Evolutionary conservation across 2,329 filamentous ascomycete species (phyloP), one percentile per base, ranked within the genome.

Genomic region (Clonostachys rhizophaga): DNA sequence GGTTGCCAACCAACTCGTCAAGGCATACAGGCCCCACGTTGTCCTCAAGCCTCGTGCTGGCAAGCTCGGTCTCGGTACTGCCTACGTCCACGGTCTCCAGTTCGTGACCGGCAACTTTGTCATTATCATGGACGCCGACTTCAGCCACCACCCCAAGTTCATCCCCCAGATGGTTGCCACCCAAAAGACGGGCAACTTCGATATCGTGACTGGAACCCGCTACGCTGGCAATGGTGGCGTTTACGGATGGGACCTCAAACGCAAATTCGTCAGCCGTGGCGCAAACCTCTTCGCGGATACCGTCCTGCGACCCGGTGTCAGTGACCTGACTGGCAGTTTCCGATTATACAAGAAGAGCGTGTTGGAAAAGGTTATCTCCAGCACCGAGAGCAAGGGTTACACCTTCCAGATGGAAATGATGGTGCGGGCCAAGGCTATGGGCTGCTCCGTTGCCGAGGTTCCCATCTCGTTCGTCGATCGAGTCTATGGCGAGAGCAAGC

Each of bases 331-430:
- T 34, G 94, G 94, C 43, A 92, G 87, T 65, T 99, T 97, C 72
- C 76, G 94, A 53, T 69, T 99, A 66, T 99, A 99, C 70, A 97
- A 95, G 84, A 91, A 87, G 72, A 74, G 76, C 50, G 89, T 96
- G 52, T 70, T 99, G 61, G 82, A 95, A 67, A 91, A 89, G 76
- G 90, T 50, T 49, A 96, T 99, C 59, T 75, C 79, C 61, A 89
- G 81, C 69, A 96, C 91, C 9, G 87, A 96, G 77, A 94, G 89
- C 65, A 96, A 97, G 74, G 94, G 94, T 4, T 99, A 97, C 68
- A 92, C 88, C 39, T 99, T 99, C 78, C 94, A 99, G 82, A 99
- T 99, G 94, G 92, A 96, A 78, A 87, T 99, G 84, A 97, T 96
- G 86, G 92, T 97, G 9, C 80, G 91, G 52, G 94, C 94, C 34